phyloP scores from a whole-genome alignment of 768 basidiomycete genomes.

The Udeniomyces megalosporus region DNA sequence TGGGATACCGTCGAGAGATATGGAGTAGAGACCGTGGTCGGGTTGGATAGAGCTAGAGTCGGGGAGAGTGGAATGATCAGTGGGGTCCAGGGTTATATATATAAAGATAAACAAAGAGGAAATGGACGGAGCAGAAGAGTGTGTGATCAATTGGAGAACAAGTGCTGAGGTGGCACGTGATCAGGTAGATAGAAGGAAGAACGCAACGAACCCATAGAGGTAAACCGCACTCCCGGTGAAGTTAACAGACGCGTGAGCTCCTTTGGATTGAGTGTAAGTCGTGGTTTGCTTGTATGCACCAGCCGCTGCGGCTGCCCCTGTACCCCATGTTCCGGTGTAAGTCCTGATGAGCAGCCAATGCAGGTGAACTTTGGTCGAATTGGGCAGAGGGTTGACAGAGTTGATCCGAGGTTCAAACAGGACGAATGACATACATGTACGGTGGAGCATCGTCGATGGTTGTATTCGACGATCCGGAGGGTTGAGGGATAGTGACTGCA shows the following conservation, averaged over 20 bases:
- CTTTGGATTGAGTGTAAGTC: conserved; percentile 7
- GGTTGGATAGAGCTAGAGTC: conserved; percentile 5
- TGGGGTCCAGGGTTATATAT: no score
- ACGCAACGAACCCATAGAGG: conserved; percentile 1
- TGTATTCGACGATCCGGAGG: neutral
- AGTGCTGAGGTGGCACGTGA: no score
- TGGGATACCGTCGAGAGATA: conserved; percentile 4
- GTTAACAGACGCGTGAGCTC: conserved; percentile 2
- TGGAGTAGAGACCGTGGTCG: conserved; percentile 10
- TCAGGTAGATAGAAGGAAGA: no score
- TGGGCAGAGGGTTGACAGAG: neutral
- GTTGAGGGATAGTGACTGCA: neutral
- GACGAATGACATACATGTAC: neutral
- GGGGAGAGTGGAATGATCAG: no score
- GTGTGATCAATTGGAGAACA: no score
- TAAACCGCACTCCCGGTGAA: conserved; percentile 10
- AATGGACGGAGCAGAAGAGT: no score
- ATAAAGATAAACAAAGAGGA: no score
- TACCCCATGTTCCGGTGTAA: conserved; percentile 11
- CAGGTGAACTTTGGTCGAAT: neutral
- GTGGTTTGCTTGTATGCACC: conserved; percentile 13
- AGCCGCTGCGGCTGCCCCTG: conserved; percentile 9
- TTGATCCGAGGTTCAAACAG: neutral
- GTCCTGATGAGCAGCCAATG: no score
- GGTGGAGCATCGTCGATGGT: conserved; percentile 11